Conservation (phyloP, 306 rosid genomes). For the Vigna unguiculata region DNA sequence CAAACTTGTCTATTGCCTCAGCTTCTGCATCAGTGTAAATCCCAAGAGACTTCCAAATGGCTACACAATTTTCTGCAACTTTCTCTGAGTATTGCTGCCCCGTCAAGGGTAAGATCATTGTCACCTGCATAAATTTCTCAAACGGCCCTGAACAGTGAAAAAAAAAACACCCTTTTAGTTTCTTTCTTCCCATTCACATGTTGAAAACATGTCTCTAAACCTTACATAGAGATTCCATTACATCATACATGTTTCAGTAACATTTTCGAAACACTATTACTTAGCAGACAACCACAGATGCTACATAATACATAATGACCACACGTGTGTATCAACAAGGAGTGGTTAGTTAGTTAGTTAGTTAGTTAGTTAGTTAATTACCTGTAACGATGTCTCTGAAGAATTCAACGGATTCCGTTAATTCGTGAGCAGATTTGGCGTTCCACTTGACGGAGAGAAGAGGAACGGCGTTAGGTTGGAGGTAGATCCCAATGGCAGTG, state of each 20-base stretch:
- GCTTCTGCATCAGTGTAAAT: constrained; percentile 75
- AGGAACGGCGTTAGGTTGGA: constrained; percentile 62
- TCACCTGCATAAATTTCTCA: constrained; percentile 62
- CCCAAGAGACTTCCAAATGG: constrained; percentile 75
- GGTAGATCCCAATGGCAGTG: constrained; percentile 82
- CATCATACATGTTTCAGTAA: background rate
- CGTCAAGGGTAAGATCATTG: constrained; percentile 70
- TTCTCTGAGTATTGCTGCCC: constrained; percentile 80
- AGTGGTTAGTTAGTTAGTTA: too few relatives aligned
- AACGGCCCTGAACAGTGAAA: constrained; percentile 45
- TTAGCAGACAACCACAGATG: too few relatives aligned
- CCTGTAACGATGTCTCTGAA: constrained; percentile 78
- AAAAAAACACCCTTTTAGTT: background rate
- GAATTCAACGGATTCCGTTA: constrained; percentile 67
- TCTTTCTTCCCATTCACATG: too few relatives aligned
- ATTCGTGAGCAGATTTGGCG: constrained; percentile 53
- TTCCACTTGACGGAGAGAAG: constrained; percentile 74
- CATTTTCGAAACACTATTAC: background rate
- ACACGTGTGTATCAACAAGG: too few relatives aligned
- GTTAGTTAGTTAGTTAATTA: background rate
- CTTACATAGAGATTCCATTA: too few relatives aligned
- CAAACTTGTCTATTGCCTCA: constrained; percentile 68
- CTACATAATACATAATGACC: too few relatives aligned
- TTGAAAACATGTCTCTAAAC: too few relatives aligned
- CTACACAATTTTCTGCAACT: constrained; percentile 73